These are phyloP conservation scores for Ceratocystis cacaofunesta DNA, from an alignment of 2,329 filamentous ascomycete species.

Conservation along the genomic window DNA sequence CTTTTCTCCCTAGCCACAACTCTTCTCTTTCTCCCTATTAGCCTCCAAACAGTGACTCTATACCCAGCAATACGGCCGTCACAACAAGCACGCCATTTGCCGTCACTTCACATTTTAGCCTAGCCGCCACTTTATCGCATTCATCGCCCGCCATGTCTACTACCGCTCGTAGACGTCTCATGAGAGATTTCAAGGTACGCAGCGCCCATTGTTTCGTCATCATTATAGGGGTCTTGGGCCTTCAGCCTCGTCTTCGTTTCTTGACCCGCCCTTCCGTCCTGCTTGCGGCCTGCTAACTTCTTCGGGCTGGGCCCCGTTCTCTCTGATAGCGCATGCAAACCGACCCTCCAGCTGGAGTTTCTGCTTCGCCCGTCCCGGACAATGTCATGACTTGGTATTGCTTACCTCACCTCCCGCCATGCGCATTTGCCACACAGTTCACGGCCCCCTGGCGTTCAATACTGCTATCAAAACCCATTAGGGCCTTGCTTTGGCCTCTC, in stretches of 20 bases:
- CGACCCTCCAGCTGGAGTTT: slow-evolving; percentile 90
- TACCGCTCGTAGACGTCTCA: slow-evolving; percentile 82
- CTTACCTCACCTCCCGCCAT: slow-evolving; percentile 1
- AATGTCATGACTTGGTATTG: slow-evolving; percentile 92
- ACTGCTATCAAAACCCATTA: neutral
- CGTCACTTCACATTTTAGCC: neutral
- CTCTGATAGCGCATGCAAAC: slow-evolving; percentile 82
- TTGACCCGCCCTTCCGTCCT: neutral
- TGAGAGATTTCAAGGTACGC: slow-evolving; percentile 97
- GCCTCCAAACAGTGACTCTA: neutral
- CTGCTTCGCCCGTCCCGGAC: slow-evolving; percentile 85
- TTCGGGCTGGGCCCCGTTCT: neutral
- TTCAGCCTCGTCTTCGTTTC: neutral
- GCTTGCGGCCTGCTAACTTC: slow-evolving; percentile 16
- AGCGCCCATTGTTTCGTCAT: neutral
- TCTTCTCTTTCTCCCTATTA: neutral
- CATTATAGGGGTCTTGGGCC: neutral
- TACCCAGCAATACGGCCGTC: neutral
- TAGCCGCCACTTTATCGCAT: neutral
- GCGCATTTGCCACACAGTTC: neutral
- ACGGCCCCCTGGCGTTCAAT: neutral
- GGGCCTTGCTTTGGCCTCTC: neutral
- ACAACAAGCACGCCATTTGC: neutral
- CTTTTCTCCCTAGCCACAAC: neutral
- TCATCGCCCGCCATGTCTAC: slow-evolving; percentile 50